These are phyloP conservation scores for Phylloporus arenicola DNA, from an alignment of 768 basidiomycete genomes.

Conservation along the genomic window DNA sequence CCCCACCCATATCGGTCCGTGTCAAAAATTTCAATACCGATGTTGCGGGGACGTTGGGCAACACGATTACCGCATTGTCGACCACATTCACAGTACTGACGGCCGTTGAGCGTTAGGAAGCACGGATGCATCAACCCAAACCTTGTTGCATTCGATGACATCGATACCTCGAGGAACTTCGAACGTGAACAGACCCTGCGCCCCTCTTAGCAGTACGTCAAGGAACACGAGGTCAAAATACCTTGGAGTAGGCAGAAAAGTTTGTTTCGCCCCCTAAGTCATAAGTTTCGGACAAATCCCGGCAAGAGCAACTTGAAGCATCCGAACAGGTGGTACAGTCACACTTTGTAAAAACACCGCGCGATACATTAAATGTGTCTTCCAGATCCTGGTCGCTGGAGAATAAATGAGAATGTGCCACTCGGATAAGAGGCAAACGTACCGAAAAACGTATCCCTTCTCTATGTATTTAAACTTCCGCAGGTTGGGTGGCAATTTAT, in stretches of 20 bases:
- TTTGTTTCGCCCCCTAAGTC: conserved; percentile 19
- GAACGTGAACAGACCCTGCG: conserved; percentile 49
- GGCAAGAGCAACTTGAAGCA: conserved; percentile 42
- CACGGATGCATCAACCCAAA: conserved; percentile 18
- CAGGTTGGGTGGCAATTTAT: conserved; percentile 39
- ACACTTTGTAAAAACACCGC: conserved; percentile 39
- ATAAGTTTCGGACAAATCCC: conserved; percentile 37
- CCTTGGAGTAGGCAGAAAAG: conserved; percentile 41
- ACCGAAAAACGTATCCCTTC: conserved; percentile 45
- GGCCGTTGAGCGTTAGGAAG: background rate
- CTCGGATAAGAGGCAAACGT: conserved; percentile 2
- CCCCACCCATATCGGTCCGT: conserved; percentile 62
- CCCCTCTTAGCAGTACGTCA: background rate
- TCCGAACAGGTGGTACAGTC: conserved; percentile 37
- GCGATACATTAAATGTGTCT: conserved; percentile 20
- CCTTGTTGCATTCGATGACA: conserved; percentile 65
- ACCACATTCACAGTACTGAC: conserved; percentile 43
- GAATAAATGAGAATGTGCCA: conserved; percentile 6
- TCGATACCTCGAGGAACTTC: conserved; percentile 38
- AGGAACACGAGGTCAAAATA: conserved; percentile 13
- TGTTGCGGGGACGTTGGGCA: conserved; percentile 51
- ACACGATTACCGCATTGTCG: conserved; percentile 52
- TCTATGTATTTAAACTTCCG: conserved; percentile 50
- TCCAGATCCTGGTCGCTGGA: conserved; percentile 16
- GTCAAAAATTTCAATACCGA: conserved; percentile 63